phyloP scores from a whole-genome alignment of 768 basidiomycete genomes.

The Tricholoma terreum region DNA sequence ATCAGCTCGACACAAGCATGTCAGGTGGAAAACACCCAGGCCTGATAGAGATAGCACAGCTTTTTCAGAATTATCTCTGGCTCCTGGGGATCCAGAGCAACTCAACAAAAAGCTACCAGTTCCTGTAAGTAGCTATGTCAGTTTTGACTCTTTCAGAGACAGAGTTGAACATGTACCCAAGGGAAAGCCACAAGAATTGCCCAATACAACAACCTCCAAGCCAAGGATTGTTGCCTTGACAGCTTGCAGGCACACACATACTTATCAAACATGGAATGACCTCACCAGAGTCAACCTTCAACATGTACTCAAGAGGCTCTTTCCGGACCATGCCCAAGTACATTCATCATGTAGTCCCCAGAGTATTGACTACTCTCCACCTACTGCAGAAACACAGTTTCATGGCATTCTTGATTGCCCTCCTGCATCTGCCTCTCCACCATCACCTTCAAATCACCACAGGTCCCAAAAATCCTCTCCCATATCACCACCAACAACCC shows the following conservation, averaged over 20 bases:
- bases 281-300: background rate
- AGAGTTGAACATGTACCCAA: background rate
- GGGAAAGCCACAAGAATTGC: background rate
- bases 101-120: background rate
- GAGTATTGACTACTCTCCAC: background rate
- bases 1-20: background rate
- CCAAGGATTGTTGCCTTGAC: background rate
- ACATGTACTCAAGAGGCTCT: background rate
- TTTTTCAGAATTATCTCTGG: background rate
- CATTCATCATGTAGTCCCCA: background rate
- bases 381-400: background rate
- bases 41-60: background rate
- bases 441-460: background rate
- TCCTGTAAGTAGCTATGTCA: background rate
- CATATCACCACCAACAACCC: background rate
- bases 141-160: background rate
- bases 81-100: background rate
- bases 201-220: background rate
- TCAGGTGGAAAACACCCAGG: conserved; percentile 3
- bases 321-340: background rate
- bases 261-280: background rate
- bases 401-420: background rate
- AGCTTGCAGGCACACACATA: background rate
- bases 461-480: background rate
- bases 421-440: background rate